Conservation (phyloP, 1,139 yeast species). For the Blastobotrys elegans region DNA sequence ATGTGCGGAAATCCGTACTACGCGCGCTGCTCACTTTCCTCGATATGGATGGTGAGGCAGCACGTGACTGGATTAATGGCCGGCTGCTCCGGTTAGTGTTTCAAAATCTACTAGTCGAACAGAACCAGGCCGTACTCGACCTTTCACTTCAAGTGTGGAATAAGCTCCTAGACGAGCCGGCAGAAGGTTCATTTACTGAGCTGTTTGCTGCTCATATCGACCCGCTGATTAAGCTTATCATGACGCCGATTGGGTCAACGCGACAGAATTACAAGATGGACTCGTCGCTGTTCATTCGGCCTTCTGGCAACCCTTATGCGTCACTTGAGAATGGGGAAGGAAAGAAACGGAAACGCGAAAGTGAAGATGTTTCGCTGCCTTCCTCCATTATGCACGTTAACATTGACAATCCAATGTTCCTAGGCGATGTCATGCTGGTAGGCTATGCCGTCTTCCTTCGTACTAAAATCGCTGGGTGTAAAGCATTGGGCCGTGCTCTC, state of each 20-base stretch:
- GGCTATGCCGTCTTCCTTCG: slow-evolving; percentile 71
- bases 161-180: slow-evolving; percentile 46
- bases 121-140: slow-evolving; percentile 64
- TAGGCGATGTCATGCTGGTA: slow-evolving; percentile 85
- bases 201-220: slow-evolving; percentile 44
- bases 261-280: slow-evolving; percentile 87
- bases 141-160: slow-evolving; percentile 63
- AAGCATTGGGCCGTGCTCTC: slow-evolving; percentile 68
- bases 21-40: slow-evolving; percentile 76
- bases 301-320: slow-evolving; percentile 59
- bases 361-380: slow-evolving; percentile 13
- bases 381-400: slow-evolving; percentile 54
- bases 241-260: slow-evolving; percentile 94
- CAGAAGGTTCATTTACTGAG: slow-evolving; percentile 28
- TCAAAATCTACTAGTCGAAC: slow-evolving; percentile 87
- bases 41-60: slow-evolving; percentile 47
- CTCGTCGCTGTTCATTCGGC: slow-evolving; percentile 63
- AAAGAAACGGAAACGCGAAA: slow-evolving; percentile 30
- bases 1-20: slow-evolving; percentile 85
- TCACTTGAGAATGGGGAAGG: slow-evolving; percentile 21
- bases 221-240: slow-evolving; percentile 62
- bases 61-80: slow-evolving; percentile 72
- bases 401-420: slow-evolving; percentile 87
- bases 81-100: slow-evolving; percentile 67
- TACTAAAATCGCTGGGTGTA: slow-evolving; percentile 72